Evolutionary conservation across 495 filamentous ascomycete genomes (phyloP).

Genomic region (Paragyromitra xinjiangensis): DNA sequence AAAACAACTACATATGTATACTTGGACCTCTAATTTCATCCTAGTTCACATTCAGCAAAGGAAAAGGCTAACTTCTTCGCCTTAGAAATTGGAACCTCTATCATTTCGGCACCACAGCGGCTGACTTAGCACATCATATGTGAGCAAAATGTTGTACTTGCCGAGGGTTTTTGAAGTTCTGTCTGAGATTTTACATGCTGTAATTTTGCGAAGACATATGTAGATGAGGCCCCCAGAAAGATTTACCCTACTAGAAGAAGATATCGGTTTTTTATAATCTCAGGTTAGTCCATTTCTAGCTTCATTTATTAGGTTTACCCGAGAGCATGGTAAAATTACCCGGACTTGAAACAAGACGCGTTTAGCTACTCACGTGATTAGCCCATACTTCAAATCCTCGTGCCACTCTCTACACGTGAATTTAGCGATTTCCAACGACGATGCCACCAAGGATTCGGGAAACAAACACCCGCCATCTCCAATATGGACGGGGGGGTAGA

Average conservation of each 20-base stretch:
- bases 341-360: slow-evolving; percentile 15
- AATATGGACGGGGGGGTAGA: slow-evolving; percentile 31
- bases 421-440: slow-evolving; percentile 10
- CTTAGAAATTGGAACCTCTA: neutral
- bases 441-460: slow-evolving; percentile 45
- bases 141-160: neutral
- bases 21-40: neutral
- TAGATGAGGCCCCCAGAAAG: neutral
- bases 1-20: neutral
- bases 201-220: neutral
- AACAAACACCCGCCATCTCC: slow-evolving; percentile 20
- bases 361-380: slow-evolving; percentile 20
- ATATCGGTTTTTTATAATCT: neutral
- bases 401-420: neutral
- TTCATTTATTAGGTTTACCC: neutral
- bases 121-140: neutral
- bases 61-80: neutral
- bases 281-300: neutral
- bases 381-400: neutral
- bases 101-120: neutral
- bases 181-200: neutral
- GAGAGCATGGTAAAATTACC: slow-evolving; percentile 15
- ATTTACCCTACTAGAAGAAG: neutral
- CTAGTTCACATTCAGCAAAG: neutral
- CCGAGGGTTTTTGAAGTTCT: neutral